Evolutionary conservation across 176 grass and related monocot genomes (phyloP), one percentile per base, ranked within the genome.

Genomic region (Oryza glaberrima): DNA sequence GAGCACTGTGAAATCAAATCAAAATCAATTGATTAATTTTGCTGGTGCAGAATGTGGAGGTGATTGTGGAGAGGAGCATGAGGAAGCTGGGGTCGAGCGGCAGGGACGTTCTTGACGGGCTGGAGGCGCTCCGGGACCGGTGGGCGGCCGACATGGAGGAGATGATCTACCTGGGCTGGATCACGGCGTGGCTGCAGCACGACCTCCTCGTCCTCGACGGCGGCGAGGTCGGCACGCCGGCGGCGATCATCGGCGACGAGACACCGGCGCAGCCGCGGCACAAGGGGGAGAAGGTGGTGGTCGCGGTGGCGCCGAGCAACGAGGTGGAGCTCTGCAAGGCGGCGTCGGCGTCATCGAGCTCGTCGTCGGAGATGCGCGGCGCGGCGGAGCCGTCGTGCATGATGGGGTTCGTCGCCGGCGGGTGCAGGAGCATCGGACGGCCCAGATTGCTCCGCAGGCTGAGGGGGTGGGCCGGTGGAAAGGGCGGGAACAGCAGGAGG

Each of bases 111-210:
- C 41, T 81, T 34, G 84, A 90, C 36, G 90, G 86, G 12, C 77
- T 88, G 17, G 86, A 84, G 76, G 69, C 48, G 23, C 90, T 98
- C 40, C 91, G 86, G 19, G 79, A 84, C 68, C 72, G 76, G 77
- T 99, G 96, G 96, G 79, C 88, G 15, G 88, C 83, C n/a, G 93
- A 92, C 80, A 91, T 94, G 91, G 89, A 98, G 86, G 90, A 93
- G 85, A 88, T 90, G 85, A 92, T 99, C 88, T 96, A 96, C 72
- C 28, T 99, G 2, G 90, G 88, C 61, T 99, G 89, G 91, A 88
- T 96, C 82, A 93, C 89, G 12, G 83, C 93, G 46, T 89, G 91
- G 89, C 83, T 96, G 82, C 87, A 88, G 83, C 81, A 94, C 67
- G 91, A 96, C 65, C 73, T 98, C 36, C 73, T 86, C 66, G 45